Evolutionary conservation across 1,284 basidiomycete genomes (phyloP), one percentile per base, ranked within the genome.

Genomic region (Tilletia walkeri): DNA sequence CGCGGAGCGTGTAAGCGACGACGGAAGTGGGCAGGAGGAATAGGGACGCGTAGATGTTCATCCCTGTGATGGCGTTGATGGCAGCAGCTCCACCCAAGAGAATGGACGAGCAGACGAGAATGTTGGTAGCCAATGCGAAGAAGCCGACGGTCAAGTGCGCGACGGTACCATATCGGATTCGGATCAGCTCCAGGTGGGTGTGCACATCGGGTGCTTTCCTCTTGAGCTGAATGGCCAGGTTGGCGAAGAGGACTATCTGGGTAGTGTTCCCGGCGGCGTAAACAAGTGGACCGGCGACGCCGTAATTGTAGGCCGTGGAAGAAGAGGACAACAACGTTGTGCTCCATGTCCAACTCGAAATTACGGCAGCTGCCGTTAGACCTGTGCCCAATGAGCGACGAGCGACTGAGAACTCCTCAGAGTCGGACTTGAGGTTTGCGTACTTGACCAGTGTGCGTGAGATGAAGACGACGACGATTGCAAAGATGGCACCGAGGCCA

Each of bases 401-500:
- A 48, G 74, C 74, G 5, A 75, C 71, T 7, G 69, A 67, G 61
- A 78, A 78, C 41, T 78, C 76, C 3, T 69, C 66, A 2, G 67
- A 66, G 1, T 72, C 68, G 10, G 38, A 30, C 5, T n/a, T 9
- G 9, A 61, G 20, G 9, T 38, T 50, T 4, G 72, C 73, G 70
- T 67, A 78, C 65, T 70, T 70, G 20, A 12, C 39, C 24, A 75
- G 75, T 0, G 73, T 45, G 20, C 50, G 54, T 0, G 75, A 74
- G 48, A 77, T 48, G 12, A 61, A n/a, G 41, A 73, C 73, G 67
- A 67, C 71, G 36, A 77, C 78, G 38, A 80, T 72, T 10, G 82
- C 81, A 65, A 84, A 84, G 47, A 80, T 73, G 12, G 75, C 70
- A 7, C 80, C 78, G 9, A 81, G 71, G 7, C 83, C 82, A 24